phyloP scores from a whole-genome alignment of 2,329 filamentous ascomycete genomes.

The Hypoxylon sp. region DNA sequence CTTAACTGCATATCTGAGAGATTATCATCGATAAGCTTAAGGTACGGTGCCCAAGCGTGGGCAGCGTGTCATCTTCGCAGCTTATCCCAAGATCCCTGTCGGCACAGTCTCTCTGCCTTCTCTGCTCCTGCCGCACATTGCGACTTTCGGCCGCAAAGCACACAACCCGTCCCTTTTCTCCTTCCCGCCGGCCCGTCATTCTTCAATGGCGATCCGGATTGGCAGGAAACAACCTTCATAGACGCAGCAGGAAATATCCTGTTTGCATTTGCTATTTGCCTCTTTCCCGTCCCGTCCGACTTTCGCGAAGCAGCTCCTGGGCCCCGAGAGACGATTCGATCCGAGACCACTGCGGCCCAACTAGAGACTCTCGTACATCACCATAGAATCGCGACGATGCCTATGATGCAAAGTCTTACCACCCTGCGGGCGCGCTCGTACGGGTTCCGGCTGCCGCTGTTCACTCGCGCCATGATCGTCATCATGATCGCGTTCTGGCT shows the following conservation, averaged over 20 bases:
- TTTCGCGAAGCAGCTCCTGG: background rate
- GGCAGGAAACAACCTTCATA: conserved; percentile 13
- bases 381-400: conserved; percentile 41
- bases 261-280: conserved; percentile 8
- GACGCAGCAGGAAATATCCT: conserved; percentile 25
- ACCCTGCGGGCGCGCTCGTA: conserved; percentile 80
- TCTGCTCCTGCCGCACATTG: conserved; percentile 12
- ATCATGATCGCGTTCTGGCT: conserved; percentile 75
- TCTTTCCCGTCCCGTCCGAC: too few relatives aligned
- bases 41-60: conserved; percentile 19
- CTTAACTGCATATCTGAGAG: background rate
- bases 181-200: conserved; percentile 11
- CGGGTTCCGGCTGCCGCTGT: conserved; percentile 82
- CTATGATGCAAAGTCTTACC: conserved; percentile 65
- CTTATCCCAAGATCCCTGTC: conserved; percentile 18
- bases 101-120: background rate
- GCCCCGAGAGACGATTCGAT: background rate
- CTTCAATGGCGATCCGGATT: conserved; percentile 29
- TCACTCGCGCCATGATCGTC: conserved; percentile 75
- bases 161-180: conserved; percentile 22
- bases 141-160: conserved; percentile 27
- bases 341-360: background rate
- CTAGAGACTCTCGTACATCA: background rate
- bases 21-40: conserved; percentile 15
- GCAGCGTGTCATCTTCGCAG: conserved; percentile 32